phyloP scores from a whole-genome alignment of 2,329 filamentous ascomycete genomes.

The Fonsecaea erecta region DNA sequence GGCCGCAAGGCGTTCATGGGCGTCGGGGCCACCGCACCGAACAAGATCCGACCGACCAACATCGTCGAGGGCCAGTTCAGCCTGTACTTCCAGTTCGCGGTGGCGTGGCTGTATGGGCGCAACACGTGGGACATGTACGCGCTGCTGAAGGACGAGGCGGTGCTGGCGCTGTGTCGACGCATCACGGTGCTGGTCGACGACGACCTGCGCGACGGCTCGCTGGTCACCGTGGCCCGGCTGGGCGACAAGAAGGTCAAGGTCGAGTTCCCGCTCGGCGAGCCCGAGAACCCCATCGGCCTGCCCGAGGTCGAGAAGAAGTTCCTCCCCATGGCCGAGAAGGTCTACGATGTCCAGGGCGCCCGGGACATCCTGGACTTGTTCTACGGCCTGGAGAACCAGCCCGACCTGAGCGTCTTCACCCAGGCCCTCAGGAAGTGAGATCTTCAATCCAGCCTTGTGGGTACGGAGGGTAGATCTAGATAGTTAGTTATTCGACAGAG shows the following conservation, averaged over 20 bases:
- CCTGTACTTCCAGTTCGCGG: conserved; percentile 43
- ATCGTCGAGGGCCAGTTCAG: conserved; percentile 44
- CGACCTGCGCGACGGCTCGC: neutral
- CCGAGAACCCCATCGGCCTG: conserved; percentile 4
- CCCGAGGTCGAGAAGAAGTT: neutral
- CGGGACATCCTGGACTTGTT: neutral
- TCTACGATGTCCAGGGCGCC: neutral
- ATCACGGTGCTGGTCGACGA: neutral
- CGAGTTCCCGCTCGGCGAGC: conserved; percentile 11
- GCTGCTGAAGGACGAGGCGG: neutral
- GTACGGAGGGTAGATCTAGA: no score
- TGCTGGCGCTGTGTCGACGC: neutral
- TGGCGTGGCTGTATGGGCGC: conserved; percentile 19
- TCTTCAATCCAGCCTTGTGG: no score
- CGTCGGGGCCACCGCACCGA: conserved; percentile 41
- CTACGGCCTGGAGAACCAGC: neutral
- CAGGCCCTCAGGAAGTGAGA: neutral
- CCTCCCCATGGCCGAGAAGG: conserved; percentile 7
- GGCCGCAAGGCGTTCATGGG: conserved; percentile 28
- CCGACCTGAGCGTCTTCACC: neutral
- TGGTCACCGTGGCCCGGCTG: neutral
- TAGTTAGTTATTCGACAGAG: neutral
- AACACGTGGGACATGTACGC: conserved; percentile 10
- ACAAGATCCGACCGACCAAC: conserved; percentile 44
- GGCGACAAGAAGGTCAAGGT: neutral